Conservation (phyloP, 306 rosid genomes). For the Malus asiatica region DNA sequence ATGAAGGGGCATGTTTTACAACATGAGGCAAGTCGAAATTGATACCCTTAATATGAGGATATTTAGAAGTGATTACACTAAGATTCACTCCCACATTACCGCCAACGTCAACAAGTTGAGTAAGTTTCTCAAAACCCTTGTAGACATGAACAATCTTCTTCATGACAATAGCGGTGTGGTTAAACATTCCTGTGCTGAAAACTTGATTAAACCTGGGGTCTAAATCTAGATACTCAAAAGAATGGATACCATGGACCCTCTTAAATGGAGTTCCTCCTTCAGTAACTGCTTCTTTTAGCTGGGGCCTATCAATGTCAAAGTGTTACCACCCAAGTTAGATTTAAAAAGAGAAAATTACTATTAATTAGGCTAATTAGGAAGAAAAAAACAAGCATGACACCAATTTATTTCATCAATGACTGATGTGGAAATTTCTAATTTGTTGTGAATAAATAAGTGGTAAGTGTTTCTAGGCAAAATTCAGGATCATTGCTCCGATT, state of each 20-base stretch:
- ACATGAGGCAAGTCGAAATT: conserved; percentile 44
- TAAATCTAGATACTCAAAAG: conserved; percentile 27
- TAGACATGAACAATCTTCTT: conserved; percentile 33
- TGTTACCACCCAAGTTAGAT: neutral
- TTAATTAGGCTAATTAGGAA: too few species aligned
- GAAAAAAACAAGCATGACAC: too few species aligned
- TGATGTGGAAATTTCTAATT: too few species aligned
- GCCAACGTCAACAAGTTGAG: conserved; percentile 52
- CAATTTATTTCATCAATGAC: too few species aligned
- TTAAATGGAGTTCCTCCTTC: conserved; percentile 46
- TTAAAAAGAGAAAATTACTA: too few species aligned
- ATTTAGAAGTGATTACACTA: conserved; percentile 40
- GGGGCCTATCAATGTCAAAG: conserved; percentile 19
- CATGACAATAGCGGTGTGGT: conserved; percentile 22
- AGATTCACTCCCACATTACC: conserved; percentile 45
- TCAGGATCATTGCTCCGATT: too few species aligned
- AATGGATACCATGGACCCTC: conserved; percentile 31
- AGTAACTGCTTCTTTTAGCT: conserved; percentile 10
- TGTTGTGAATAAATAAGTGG: too few species aligned
- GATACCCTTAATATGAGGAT: conserved; percentile 41
- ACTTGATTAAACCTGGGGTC: conserved; percentile 33
- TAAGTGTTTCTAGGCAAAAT: too few species aligned
- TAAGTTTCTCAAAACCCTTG: conserved; percentile 36
- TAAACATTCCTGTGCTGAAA: conserved; percentile 44
- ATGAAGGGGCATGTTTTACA: conserved; percentile 31